Base-by-base conservation (phyloP, 306 rosid species). In the Casuarina cunninghamiana region DNA sequence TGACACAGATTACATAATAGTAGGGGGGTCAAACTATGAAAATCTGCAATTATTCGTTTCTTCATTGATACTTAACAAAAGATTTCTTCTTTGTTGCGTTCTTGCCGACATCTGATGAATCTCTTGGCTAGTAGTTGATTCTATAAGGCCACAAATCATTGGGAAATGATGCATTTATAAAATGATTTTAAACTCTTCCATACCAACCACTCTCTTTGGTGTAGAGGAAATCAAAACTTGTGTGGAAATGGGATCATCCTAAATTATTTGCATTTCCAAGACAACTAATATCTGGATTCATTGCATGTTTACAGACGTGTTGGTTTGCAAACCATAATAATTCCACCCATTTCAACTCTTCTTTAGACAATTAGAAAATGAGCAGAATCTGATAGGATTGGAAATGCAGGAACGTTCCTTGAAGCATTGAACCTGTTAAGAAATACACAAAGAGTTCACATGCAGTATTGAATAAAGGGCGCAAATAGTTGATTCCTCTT, bases 61-160 rank as follows among this genome's bases (percentile, higher is more conserved):
- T 21, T 74, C 10, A 54, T 77, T 75, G 12, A 54, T 69, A 48
- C 21, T 41, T 76, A 9, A 66, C 68, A 39, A 57, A 16, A 2
- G 38, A 66, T 35, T 17, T 37, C 50, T 12, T 71, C 5, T 39
- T 78, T 75, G 10, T 41, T 72, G 68, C 17, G 67, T 78, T 79
- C n/a, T 21, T 42, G 65, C 83, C 74, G 73, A 81, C 78, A 84
- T 62, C 69, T 63, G 62, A 69, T 71, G 39, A 76, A 70, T 63
- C 43, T 54, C 35, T 75, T 75, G 43, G 43, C 8, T 5, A 63
- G 35, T 5, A 12, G 69, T 35, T 35, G 44, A 41, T 41, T 11
- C 10, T 39, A 39, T 65, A 53, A 53, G 16, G 7, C 16, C 5
- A 16, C 16, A 53, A 9, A 15, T 17, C 19, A 5, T 16, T 53